Evolutionary conservation across 768 basidiomycete genomes (phyloP).

Genomic region (Cytidiella melzeri): DNA sequence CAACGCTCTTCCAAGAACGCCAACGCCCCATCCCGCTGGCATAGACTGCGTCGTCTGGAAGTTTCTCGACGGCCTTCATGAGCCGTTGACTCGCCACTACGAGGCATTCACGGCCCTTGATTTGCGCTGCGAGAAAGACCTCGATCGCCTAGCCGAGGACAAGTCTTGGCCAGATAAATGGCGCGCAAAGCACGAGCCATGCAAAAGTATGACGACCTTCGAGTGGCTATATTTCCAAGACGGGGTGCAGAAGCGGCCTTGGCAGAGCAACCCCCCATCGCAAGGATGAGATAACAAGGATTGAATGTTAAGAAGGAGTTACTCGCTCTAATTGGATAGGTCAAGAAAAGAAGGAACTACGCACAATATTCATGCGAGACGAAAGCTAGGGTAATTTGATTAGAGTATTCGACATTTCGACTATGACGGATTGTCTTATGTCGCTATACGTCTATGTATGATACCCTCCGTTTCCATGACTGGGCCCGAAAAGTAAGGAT

Average conservation of each 20-base stretch:
- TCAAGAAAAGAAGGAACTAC: background rate
- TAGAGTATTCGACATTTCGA: background rate
- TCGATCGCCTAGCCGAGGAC: background rate
- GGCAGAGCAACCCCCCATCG: no score
- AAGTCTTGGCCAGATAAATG: background rate
- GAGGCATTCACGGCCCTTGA: background rate
- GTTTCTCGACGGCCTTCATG: constrained; percentile 2
- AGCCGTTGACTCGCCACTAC: background rate
- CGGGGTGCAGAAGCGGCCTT: background rate
- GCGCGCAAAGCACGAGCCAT: background rate
- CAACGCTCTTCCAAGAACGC: no score
- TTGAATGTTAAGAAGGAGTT: no score
- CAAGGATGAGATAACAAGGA: background rate
- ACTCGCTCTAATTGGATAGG: no score
- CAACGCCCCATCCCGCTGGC: no score
- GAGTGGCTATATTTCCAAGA: constrained; percentile 10
- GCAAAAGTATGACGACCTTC: background rate
- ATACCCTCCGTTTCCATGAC: no score
- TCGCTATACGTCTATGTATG: no score
- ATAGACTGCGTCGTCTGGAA: background rate
- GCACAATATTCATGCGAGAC: background rate
- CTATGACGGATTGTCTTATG: background rate
- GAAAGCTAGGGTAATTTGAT: background rate
- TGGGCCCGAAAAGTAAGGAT: no score
- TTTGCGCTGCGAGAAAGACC: background rate